These are phyloP conservation scores for Lecanoromycetidae sp. DNA, from an alignment of 2,329 filamentous ascomycete species.

Conservation along the genomic window DNA sequence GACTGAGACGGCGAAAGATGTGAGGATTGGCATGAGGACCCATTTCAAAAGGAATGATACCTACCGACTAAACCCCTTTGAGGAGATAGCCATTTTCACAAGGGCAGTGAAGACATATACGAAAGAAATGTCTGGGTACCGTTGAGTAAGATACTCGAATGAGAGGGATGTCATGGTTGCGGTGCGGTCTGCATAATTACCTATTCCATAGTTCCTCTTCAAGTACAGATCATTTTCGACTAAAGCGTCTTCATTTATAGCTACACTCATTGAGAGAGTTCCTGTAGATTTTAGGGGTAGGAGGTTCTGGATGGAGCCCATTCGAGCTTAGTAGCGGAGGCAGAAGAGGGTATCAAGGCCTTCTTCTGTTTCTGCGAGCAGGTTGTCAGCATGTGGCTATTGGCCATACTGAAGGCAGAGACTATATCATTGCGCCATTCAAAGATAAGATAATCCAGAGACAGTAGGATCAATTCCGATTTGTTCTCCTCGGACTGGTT, in stretches of 20 bases:
- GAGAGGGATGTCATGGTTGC: conserved; percentile 23
- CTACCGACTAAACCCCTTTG: background rate
- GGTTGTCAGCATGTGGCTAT: background rate
- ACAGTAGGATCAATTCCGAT: too few species aligned
- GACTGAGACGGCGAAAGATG: background rate
- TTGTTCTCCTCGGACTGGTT: too few species aligned
- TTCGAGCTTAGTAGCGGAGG: conserved; percentile 25
- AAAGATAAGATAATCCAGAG: background rate
- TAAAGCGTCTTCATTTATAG: conserved; percentile 22
- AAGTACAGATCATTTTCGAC: conserved; percentile 23
- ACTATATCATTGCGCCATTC: conserved; percentile 23
- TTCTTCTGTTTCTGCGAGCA: conserved; percentile 23
- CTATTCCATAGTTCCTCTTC: conserved; percentile 21
- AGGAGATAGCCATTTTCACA: conserved; percentile 22
- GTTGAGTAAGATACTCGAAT: conserved; percentile 23
- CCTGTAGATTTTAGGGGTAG: conserved; percentile 26
- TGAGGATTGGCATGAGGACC: background rate
- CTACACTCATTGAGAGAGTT: conserved; percentile 26
- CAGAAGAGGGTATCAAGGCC: conserved; percentile 23
- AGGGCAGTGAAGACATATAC: conserved; percentile 25
- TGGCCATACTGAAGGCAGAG: conserved; percentile 18
- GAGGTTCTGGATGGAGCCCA: conserved; percentile 25
- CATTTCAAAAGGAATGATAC: background rate
- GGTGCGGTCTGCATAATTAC: conserved; percentile 21
- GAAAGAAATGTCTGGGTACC: conserved; percentile 21